Conservation (phyloP, 2,329 filamentous ascomycete species). For the Kalaharituber pfeilii region DNA sequence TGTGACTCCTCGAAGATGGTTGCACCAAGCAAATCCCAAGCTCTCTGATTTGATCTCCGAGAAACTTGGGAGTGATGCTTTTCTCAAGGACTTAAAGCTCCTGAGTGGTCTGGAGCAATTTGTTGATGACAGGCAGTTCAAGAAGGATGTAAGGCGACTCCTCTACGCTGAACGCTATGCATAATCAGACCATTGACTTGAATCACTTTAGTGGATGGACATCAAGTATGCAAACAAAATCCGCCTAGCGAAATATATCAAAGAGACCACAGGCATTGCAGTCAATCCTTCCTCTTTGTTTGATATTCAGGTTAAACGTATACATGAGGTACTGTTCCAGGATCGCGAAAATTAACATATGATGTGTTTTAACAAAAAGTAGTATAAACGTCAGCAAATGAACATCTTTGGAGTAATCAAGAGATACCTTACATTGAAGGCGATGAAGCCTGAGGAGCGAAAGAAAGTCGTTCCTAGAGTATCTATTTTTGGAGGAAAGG, state of each 20-base stretch:
- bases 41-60: slow-evolving; percentile 82
- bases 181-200: slow-evolving; percentile 7
- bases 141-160: slow-evolving; percentile 43
- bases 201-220: slow-evolving; percentile 48
- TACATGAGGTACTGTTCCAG: slow-evolving; percentile 48
- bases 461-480: slow-evolving; percentile 79
- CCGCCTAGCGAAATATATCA: slow-evolving; percentile 78
- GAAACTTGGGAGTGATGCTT: slow-evolving; percentile 67
- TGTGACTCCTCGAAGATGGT: slow-evolving; percentile 86
- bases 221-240: slow-evolving; percentile 97
- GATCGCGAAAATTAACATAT: neutral
- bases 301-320: slow-evolving; percentile 95
- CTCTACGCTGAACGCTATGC: no score
- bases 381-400: slow-evolving; percentile 93
- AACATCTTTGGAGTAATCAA: slow-evolving; percentile 98
- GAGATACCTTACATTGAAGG: slow-evolving; percentile 77
- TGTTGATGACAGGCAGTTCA: slow-evolving; percentile 74
- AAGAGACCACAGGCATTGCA: slow-evolving; percentile 56
- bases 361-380: no score
- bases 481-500: slow-evolving; percentile 94
- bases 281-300: slow-evolving; percentile 83
- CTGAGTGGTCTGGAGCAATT: slow-evolving; percentile 73
- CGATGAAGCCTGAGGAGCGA: slow-evolving; percentile 61
- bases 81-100: slow-evolving; percentile 75
- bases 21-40: slow-evolving; percentile 90